These are phyloP conservation scores for Plantago coronopus DNA, from an alignment of 305 asterid species.

Conservation along the genomic window DNA sequence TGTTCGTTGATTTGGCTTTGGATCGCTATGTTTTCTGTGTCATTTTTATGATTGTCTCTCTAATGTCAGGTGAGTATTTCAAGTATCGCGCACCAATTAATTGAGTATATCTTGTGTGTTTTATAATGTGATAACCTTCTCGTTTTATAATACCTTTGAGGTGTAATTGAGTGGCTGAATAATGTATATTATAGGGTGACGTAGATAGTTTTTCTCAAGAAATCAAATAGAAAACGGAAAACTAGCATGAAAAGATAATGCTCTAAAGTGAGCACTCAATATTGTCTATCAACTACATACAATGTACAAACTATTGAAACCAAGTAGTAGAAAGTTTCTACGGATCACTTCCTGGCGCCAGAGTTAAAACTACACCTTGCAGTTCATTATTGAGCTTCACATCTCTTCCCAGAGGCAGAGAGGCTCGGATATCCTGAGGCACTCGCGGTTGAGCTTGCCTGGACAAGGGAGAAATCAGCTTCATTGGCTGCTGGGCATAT, in stretches of 20 bases:
- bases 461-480: conserved; percentile 24
- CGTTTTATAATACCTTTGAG: no score
- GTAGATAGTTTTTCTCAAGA: no score
- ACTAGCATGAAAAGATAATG: no score
- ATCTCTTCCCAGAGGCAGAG: conserved; percentile 12
- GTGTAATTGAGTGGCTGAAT: no score
- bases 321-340: neutral
- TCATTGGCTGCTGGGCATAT: conserved; percentile 35
- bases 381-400: conserved; percentile 31
- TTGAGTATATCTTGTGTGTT: no score
- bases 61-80: no score
- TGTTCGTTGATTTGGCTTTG: no score
- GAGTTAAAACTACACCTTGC: conserved; percentile 40
- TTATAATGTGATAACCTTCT: no score
- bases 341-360: conserved; percentile 37
- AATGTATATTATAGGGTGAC: no score
- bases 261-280: neutral
- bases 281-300: conserved; percentile 16
- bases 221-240: neutral
- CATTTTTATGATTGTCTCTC: no score
- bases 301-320: conserved; percentile 18
- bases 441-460: conserved; percentile 23
- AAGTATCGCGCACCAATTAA: no score
- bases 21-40: no score
- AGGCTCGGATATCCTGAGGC: conserved; percentile 20